A percentile compares a stretch with the other conserved stretches of the same genome.
Evolutionary conservation across 257 asterid genomes (phyloP).

Genomic region (Ilex aquifolium): DNA sequence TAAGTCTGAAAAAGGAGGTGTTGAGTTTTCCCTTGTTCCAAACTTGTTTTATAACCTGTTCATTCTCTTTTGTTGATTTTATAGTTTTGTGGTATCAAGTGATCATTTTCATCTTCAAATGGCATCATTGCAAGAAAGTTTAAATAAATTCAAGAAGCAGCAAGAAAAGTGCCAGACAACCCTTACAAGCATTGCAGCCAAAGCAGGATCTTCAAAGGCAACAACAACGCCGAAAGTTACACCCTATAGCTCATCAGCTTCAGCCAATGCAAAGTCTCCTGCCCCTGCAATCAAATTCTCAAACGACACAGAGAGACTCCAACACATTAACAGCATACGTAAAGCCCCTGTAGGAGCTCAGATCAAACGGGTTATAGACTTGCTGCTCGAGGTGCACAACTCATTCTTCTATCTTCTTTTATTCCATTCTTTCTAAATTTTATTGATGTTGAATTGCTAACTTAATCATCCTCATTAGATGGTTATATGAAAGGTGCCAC

Average conservation of each 20-base stretch:
- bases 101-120: conserved; percentile 14
- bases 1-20: too few relatives aligned
- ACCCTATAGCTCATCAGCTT: conserved; percentile 23
- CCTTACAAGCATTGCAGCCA: conserved; percentile 37
- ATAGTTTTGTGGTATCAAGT: conserved; percentile 7
- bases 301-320: conserved; percentile 77
- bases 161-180: conserved; percentile 32
- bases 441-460: too few relatives aligned
- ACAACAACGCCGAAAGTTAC: conserved; percentile 28
- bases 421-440: background rate
- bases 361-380: conserved; percentile 80
- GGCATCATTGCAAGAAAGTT: conserved; percentile 18
- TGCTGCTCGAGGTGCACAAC: conserved; percentile 61
- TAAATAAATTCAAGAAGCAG: conserved; percentile 15
- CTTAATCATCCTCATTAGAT: too few relatives aligned
- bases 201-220: conserved; percentile 36
- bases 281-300: conserved; percentile 68
- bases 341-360: conserved; percentile 95
- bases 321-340: conserved; percentile 80
- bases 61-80: background rate
- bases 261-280: conserved; percentile 48
- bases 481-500: too few relatives aligned
- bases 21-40: too few relatives aligned
- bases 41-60: background rate
- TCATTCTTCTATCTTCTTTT: background rate